Conservation (phyloP, 2,329 filamentous ascomycete genomes). For the Paraphoma chrysanthemicola region DNA sequence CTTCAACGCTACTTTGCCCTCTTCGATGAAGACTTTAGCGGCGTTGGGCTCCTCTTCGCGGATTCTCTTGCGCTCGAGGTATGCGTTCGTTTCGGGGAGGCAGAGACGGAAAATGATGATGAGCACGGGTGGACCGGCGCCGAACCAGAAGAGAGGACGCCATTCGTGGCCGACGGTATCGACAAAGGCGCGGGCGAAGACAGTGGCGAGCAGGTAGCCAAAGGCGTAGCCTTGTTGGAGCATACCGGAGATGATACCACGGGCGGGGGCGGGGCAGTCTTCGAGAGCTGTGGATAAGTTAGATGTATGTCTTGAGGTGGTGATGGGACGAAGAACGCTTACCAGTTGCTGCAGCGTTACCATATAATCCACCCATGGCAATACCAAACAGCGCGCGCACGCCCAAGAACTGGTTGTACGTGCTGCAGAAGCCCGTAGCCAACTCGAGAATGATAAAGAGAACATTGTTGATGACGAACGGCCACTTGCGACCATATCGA, state of each 20-base stretch:
- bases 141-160: conserved; percentile 91
- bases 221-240: conserved; percentile 70
- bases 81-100: conserved; percentile 80
- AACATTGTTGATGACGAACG: conserved; percentile 65
- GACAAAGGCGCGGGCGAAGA: conserved; percentile 68
- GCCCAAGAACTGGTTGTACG: conserved; percentile 65
- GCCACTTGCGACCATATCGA: conserved; percentile 64
- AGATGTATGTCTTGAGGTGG: neutral
- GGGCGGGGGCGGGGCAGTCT: conserved; percentile 65
- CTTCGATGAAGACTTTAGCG: conserved; percentile 72
- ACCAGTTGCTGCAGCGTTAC: conserved; percentile 65
- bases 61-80: conserved; percentile 69
- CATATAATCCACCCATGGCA: conserved; percentile 70
- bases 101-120: conserved; percentile 81
- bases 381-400: conserved; percentile 68
- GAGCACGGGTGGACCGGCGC: conserved; percentile 77
- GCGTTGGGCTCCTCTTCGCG: conserved; percentile 66
- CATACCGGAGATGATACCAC: conserved; percentile 67
- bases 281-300: conserved; percentile 56
- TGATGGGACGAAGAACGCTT: neutral
- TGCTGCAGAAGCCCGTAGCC: conserved; percentile 65
- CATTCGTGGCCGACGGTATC: conserved; percentile 80
- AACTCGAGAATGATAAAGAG: conserved; percentile 68
- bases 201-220: conserved; percentile 67
- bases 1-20: conserved; percentile 79